phyloP scores from a whole-genome alignment of 2,329 filamentous ascomycete species.

The Akanthomyces uredinophilus region DNA sequence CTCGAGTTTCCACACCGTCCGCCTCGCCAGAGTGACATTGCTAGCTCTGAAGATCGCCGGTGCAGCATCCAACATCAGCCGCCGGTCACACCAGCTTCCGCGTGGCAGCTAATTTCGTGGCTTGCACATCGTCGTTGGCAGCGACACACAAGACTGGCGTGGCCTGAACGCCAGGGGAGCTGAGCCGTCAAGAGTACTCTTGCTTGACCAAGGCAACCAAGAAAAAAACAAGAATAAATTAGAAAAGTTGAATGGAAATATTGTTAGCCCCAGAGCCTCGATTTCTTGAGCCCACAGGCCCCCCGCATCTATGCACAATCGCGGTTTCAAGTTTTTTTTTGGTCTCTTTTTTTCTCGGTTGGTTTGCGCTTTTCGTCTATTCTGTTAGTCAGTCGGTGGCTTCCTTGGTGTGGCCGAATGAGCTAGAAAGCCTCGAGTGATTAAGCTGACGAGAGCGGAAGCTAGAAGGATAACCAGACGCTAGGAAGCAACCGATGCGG shows the following conservation, averaged over 20 bases:
- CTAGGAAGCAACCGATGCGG: neutral
- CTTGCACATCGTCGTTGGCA: neutral
- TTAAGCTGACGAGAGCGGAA: constrained; percentile 1
- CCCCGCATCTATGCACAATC: neutral
- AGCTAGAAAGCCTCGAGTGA: neutral
- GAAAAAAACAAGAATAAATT: too few relatives aligned
- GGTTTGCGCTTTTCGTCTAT: neutral
- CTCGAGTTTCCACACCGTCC: neutral
- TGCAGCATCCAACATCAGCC: neutral
- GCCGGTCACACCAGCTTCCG: neutral
- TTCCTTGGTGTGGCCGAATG: neutral
- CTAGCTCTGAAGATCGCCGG: constrained; percentile 1
- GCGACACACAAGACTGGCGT: neutral
- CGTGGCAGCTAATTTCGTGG: neutral
- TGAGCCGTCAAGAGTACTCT: neutral
- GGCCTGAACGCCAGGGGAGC: neutral
- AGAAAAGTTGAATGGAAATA: neutral
- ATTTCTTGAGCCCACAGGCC: neutral
- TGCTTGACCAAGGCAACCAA: neutral
- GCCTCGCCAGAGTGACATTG: neutral
- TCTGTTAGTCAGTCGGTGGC: neutral
- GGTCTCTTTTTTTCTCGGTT: neutral
- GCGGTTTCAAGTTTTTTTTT: neutral
- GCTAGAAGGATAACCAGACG: neutral
- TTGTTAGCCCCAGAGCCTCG: neutral